These are phyloP conservation scores for Trichothecium sympodiale DNA, from an alignment of 2,329 filamentous ascomycete genomes.

Conservation along the genomic window DNA sequence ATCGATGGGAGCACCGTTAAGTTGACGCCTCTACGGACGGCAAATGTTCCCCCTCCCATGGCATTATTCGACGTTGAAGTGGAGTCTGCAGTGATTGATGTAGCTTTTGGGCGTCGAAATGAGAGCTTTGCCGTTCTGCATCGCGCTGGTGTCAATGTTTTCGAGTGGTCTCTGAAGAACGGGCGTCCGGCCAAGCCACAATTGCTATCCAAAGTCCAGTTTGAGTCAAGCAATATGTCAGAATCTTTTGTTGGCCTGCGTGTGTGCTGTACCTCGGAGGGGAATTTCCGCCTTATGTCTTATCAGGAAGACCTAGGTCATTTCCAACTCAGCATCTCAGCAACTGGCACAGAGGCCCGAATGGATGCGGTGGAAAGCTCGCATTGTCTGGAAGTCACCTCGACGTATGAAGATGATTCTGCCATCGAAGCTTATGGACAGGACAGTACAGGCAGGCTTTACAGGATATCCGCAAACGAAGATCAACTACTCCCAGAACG, in stretches of 20 bases:
- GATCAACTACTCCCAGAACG: conserved; percentile 23
- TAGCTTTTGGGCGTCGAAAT: conserved; percentile 58
- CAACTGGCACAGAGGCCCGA: conserved; percentile 8
- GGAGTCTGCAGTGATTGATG: conserved; percentile 56
- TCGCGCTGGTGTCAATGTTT: conserved; percentile 53
- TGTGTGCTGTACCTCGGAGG: conserved; percentile 16
- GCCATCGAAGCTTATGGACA: conserved; percentile 29
- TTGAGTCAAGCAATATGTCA: conserved; percentile 16
- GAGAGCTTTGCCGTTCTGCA: conserved; percentile 63
- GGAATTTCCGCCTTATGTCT: conserved; percentile 18
- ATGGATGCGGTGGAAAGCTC: conserved; percentile 10
- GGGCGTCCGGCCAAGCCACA: conserved; percentile 35
- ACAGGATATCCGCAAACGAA: conserved; percentile 21
- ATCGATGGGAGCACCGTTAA: conserved; percentile 74
- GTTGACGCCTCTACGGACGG: conserved; percentile 71
- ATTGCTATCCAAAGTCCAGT: conserved; percentile 26
- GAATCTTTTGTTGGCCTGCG: conserved; percentile 18
- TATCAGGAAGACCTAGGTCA: conserved; percentile 16
- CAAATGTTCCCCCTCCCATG: conserved; percentile 91
- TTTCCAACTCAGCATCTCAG: conserved; percentile 12
- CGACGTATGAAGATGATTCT: conserved; percentile 18
- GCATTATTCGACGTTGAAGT: conserved; percentile 62
- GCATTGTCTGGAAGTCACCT: conserved; percentile 16
- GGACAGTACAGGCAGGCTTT: conserved; percentile 33
- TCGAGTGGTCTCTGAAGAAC: conserved; percentile 54